Evolutionary conservation across 441 rosid species (phyloP).

Genomic region (Pelargonium cotyledonis): DNA sequence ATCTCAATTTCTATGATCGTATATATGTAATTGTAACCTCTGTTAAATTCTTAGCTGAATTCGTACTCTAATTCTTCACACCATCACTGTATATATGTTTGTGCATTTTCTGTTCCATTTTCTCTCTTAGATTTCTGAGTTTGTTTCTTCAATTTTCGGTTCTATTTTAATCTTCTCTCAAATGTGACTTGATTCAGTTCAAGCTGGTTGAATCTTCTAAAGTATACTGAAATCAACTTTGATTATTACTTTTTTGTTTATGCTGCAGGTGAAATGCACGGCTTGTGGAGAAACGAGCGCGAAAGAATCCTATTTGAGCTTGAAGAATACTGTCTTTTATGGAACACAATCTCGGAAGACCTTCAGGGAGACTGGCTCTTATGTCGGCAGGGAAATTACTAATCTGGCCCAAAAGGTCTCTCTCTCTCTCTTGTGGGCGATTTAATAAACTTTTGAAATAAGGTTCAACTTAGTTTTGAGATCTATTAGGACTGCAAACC

Average conservation of each 20-base stretch:
- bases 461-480: neutral
- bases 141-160: no score
- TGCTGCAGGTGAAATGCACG: slow-evolving; percentile 64
- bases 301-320: no score
- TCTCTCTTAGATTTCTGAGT: no score
- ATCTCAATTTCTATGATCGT: neutral
- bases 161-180: no score
- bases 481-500: neutral
- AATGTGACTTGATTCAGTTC: neutral
- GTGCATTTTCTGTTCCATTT: no score
- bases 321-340: no score
- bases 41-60: neutral
- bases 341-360: slow-evolving; percentile 66
- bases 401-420: slow-evolving; percentile 72
- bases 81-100: no score
- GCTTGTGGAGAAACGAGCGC: slow-evolving; percentile 72
- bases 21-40: no score
- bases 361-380: slow-evolving; percentile 54
- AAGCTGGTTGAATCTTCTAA: neutral
- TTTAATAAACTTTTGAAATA: neutral
- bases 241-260: slow-evolving; percentile 16
- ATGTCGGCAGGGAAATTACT: slow-evolving; percentile 42
- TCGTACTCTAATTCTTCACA: no score
- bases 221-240: neutral
- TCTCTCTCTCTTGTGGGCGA: neutral